phyloP scores from a whole-genome alignment of 2,329 filamentous ascomycete genomes.

The Aspergillus sp. region DNA sequence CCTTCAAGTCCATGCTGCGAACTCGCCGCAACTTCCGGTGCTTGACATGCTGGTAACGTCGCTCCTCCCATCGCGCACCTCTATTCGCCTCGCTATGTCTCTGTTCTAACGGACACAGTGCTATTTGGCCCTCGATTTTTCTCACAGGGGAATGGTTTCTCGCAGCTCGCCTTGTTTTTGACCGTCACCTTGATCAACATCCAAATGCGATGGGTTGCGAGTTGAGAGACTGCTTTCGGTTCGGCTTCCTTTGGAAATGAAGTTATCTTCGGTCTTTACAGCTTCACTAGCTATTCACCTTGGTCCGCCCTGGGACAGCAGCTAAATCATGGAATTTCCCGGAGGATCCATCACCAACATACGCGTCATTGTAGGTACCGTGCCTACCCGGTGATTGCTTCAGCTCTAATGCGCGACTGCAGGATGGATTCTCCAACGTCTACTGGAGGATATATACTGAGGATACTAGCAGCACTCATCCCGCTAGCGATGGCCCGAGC shows the following conservation, averaged over 20 bases:
- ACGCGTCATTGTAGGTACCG: slow-evolving; percentile 40
- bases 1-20: background rate
- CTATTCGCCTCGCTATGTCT: background rate
- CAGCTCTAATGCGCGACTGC: slow-evolving; percentile 21
- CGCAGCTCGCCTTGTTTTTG: slow-evolving; percentile 21
- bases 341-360: slow-evolving; percentile 44
- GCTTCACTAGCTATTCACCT: slow-evolving; percentile 27
- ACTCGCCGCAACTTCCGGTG: slow-evolving; percentile 11
- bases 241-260: slow-evolving; percentile 34
- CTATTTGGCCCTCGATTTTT: background rate
- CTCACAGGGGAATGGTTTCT: slow-evolving; percentile 17
- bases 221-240: slow-evolving; percentile 12
- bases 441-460: slow-evolving; percentile 46
- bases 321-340: slow-evolving; percentile 45
- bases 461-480: slow-evolving; percentile 31
- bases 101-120: background rate
- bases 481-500: slow-evolving; percentile 31
- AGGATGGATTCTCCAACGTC: slow-evolving; percentile 46
- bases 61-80: slow-evolving; percentile 1
- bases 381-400: background rate
- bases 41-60: slow-evolving; percentile 10
- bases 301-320: slow-evolving; percentile 25
- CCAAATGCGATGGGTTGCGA: slow-evolving; percentile 20
- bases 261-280: slow-evolving; percentile 24
- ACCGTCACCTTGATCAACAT: slow-evolving; percentile 18